Evolutionary conservation across 345 rosid species (phyloP).

Genomic region (Euphorbia lathyris): DNA sequence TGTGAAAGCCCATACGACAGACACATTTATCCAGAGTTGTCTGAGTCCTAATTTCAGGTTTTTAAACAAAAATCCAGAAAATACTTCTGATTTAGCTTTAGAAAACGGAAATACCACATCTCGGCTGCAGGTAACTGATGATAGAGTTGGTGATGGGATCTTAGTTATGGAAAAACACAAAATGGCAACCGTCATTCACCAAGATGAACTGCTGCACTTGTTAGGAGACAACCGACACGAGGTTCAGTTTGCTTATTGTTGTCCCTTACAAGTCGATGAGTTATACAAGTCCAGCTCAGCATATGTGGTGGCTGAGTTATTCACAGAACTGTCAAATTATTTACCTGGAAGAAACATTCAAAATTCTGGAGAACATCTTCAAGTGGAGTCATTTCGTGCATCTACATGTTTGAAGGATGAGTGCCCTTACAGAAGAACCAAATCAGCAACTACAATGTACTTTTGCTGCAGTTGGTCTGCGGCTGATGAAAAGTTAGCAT

Average conservation of each 20-base stretch:
- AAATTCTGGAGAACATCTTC: slow-evolving; percentile 44
- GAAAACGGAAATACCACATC: slow-evolving; percentile 10
- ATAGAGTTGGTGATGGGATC: slow-evolving; percentile 61
- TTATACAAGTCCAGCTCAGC: slow-evolving; percentile 9
- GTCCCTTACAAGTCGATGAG: slow-evolving; percentile 33
- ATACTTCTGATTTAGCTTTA: slow-evolving; percentile 24
- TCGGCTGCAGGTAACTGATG: slow-evolving; percentile 48
- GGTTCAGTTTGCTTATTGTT: slow-evolving; percentile 58
- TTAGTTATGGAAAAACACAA: slow-evolving; percentile 49
- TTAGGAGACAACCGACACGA: slow-evolving; percentile 48
- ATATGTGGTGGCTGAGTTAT: slow-evolving; percentile 37
- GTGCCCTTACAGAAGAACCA: slow-evolving; percentile 48
- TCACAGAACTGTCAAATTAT: slow-evolving; percentile 30
- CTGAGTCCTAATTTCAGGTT: slow-evolving; percentile 67
- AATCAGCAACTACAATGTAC: slow-evolving; percentile 28
- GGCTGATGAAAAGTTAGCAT: slow-evolving; percentile 63
- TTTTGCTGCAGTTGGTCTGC: slow-evolving; percentile 77
- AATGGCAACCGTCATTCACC: slow-evolving; percentile 64
- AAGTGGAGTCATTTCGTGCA: slow-evolving; percentile 50
- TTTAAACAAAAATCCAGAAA: slow-evolving; percentile 24
- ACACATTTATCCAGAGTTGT: slow-evolving; percentile 56
- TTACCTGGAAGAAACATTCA: slow-evolving; percentile 39
- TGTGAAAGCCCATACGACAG: slow-evolving; percentile 63
- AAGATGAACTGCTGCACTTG: slow-evolving; percentile 54
- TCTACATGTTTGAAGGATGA: slow-evolving; percentile 46